These are phyloP conservation scores for Hanseniaspora lachancei DNA, from an alignment of 805 yeast species.

Conservation along the genomic window DNA sequence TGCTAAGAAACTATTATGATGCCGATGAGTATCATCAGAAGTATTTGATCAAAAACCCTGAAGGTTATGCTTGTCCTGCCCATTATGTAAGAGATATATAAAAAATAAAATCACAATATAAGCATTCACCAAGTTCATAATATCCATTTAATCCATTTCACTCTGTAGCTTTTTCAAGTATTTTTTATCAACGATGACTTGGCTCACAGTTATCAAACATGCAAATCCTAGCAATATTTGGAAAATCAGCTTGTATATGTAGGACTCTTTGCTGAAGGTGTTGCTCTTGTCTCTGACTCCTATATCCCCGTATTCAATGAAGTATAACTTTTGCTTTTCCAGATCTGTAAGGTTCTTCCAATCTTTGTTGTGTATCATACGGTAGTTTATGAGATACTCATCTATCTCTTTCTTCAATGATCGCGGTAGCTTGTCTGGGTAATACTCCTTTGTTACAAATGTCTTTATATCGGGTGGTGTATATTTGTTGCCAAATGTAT, in stretches of 20 bases:
- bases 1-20: slow-evolving; percentile 61
- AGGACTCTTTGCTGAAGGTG: slow-evolving; percentile 13
- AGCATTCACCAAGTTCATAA: too few relatives aligned
- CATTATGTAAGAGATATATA: slow-evolving; percentile 55
- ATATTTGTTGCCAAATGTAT: slow-evolving; percentile 12
- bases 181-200: slow-evolving; percentile 18
- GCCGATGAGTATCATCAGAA: slow-evolving; percentile 93
- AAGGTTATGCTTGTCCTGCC: slow-evolving; percentile 82
- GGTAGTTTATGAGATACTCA: slow-evolving; percentile 26
- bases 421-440: slow-evolving; percentile 21
- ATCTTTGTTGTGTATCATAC: slow-evolving; percentile 20
- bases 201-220: slow-evolving; percentile 17
- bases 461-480: slow-evolving; percentile 25
- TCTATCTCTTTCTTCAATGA: slow-evolving; percentile 27
- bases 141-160: not conserved
- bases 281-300: slow-evolving; percentile 26
- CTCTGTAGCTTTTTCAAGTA: slow-evolving; percentile 12
- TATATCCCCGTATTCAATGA: slow-evolving; percentile 29
- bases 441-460: slow-evolving; percentile 24
- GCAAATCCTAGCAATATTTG: slow-evolving; percentile 18
- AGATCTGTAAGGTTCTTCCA: slow-evolving; percentile 24
- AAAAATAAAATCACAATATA: not conserved
- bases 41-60: slow-evolving; percentile 67
- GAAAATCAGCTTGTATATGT: slow-evolving; percentile 19
- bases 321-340: slow-evolving; percentile 27